phyloP scores from a whole-genome alignment of 805 yeast species.

The Myxozyma kluyveri region DNA sequence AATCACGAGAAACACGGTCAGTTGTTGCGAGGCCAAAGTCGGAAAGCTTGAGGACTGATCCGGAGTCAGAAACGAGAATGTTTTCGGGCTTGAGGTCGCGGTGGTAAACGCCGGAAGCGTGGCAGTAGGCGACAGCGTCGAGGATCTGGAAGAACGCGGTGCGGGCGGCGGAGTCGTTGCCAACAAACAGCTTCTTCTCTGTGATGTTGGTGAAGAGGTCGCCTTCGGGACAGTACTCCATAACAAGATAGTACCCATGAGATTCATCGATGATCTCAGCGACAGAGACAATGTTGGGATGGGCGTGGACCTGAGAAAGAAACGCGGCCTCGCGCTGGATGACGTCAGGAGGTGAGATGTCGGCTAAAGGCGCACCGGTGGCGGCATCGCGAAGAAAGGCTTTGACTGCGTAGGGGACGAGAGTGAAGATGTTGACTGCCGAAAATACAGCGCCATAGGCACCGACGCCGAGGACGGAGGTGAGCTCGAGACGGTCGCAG shows the following conservation, averaged over 20 bases:
- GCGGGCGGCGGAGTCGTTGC: constrained; percentile 49
- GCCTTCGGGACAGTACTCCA: constrained; percentile 84
- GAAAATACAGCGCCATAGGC: constrained; percentile 80
- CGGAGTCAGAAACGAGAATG: constrained; percentile 63
- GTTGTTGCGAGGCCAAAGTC: constrained; percentile 89
- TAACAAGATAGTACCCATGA: constrained; percentile 56
- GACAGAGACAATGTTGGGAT: constrained; percentile 74
- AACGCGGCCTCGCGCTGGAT: constrained; percentile 56
- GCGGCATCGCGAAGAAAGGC: constrained; percentile 52
- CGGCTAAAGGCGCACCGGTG: constrained; percentile 13
- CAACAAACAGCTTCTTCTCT: constrained; percentile 55
- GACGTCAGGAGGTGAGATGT: constrained; percentile 14
- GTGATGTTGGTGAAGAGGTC: constrained; percentile 86
- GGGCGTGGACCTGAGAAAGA: constrained; percentile 71
- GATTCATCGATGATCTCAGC: constrained; percentile 67
- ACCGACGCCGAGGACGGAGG: constrained; percentile 64
- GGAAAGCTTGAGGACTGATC: constrained; percentile 58
- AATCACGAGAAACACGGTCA: constrained; percentile 59
- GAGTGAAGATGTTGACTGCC: constrained; percentile 55
- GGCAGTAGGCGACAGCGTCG: constrained; percentile 80
- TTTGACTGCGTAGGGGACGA: constrained; percentile 64
- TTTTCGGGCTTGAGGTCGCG: constrained; percentile 97
- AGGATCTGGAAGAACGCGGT: constrained; percentile 71
- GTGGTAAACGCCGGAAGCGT: constrained; percentile 78
- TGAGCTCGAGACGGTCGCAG: constrained; percentile 29